Conservation (phyloP, 2,329 filamentous ascomycete species). For the Claviceps arundinis region DNA sequence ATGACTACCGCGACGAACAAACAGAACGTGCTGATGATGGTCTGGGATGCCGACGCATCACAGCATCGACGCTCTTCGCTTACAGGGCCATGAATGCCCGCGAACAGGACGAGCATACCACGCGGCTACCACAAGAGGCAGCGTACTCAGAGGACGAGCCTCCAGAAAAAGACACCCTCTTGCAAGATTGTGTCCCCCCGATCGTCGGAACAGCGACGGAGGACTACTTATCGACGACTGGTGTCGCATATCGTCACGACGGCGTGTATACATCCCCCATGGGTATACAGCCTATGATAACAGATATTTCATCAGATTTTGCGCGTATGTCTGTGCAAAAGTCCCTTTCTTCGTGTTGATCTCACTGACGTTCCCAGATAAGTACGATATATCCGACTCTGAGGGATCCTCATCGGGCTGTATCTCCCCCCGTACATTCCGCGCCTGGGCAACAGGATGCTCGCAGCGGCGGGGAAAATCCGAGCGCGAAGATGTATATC, state of each 20-base stretch:
- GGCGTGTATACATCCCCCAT: background rate
- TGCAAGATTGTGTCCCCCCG: background rate
- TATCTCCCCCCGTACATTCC: conserved; percentile 30
- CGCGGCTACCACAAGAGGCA: background rate
- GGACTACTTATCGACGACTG: background rate
- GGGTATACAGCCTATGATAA: too few species aligned
- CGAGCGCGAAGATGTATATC: too few species aligned
- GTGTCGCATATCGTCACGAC: background rate
- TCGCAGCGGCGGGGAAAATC: background rate
- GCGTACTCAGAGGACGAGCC: background rate
- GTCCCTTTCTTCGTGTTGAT: background rate
- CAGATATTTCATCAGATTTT: background rate
- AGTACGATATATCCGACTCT: conserved; percentile 23
- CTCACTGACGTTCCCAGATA: background rate
- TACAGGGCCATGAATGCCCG: conserved; percentile 18
- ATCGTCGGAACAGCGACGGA: background rate
- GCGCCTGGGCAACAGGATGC: conserved; percentile 21
- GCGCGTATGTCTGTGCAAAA: background rate
- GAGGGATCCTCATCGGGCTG: conserved; percentile 25
- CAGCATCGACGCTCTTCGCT: conserved; percentile 16
- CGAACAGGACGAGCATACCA: conserved; percentile 9
- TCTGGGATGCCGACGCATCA: conserved; percentile 10
- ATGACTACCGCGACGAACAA: background rate
- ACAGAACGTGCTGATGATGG: background rate
- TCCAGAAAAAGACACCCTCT: background rate